phyloP scores from a whole-genome alignment of 768 basidiomycete species.

The Mycena crocata region DNA sequence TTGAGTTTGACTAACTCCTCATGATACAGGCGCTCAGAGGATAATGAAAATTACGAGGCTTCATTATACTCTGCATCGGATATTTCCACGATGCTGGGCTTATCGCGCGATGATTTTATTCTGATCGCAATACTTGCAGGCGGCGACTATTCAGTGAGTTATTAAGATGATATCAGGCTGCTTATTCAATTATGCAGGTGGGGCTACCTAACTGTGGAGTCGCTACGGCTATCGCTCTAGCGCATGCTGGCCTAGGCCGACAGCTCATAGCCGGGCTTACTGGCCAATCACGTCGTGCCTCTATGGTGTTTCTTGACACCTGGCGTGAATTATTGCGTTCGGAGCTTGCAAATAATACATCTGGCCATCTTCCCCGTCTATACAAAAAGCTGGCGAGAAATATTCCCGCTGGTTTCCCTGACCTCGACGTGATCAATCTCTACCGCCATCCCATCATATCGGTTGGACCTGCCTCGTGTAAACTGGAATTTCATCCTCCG shows the following conservation, averaged over 20 bases:
- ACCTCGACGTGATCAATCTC: constrained; percentile 46
- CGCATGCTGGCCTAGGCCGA: constrained; percentile 20
- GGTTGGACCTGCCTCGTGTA: not conserved
- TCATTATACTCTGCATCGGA: constrained; percentile 36
- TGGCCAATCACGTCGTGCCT: not conserved
- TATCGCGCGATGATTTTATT: constrained; percentile 46
- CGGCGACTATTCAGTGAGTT: constrained; percentile 54
- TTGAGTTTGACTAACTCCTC: constrained; percentile 26
- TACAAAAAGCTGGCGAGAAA: constrained; percentile 39
- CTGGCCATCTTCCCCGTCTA: constrained; percentile 39
- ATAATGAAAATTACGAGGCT: constrained; percentile 61
- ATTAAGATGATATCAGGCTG: not conserved
- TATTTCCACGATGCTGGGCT: constrained; percentile 38
- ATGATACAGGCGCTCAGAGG: constrained; percentile 52
- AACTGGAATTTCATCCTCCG: not conserved
- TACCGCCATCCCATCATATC: constrained; percentile 51
- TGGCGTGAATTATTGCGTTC: constrained; percentile 7
- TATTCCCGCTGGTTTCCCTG: constrained; percentile 46
- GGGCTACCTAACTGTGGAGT: not conserved
- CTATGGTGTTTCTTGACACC: not conserved
- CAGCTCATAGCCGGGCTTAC: constrained; percentile 16
- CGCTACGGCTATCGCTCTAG: constrained; percentile 26
- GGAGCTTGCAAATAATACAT: constrained; percentile 21
- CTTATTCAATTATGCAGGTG: not conserved
- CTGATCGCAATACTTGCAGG: constrained; percentile 54